phyloP scores from a whole-genome alignment of 1,139 yeast species.

The Taphrina flavorubra region DNA sequence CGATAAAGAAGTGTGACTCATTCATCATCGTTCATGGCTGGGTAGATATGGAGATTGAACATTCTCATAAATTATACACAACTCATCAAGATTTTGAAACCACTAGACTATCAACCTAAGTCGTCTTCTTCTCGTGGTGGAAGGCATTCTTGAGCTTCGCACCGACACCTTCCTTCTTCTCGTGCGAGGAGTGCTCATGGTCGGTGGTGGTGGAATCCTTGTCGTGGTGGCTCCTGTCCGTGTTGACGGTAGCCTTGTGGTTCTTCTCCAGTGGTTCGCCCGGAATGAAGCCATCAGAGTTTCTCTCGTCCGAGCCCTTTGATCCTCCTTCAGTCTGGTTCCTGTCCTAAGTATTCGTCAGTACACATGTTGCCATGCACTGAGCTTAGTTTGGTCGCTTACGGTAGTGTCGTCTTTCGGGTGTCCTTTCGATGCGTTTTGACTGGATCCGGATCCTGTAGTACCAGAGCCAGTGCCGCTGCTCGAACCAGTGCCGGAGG shows the following conservation, averaged over 20 bases:
- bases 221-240: neutral
- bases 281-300: conserved; percentile 26
- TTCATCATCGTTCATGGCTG: no score
- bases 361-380: neutral
- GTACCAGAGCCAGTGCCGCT: neutral
- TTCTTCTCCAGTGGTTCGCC: conserved; percentile 24
- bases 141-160: conserved; percentile 11
- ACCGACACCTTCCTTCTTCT: conserved; percentile 19
- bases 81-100: no score
- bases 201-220: neutral
- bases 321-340: neutral
- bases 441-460: no score
- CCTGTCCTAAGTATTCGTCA: neutral
- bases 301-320: conserved; percentile 8
- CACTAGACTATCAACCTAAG: neutral
- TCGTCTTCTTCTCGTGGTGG: conserved; percentile 17
- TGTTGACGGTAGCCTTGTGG: conserved; percentile 8
- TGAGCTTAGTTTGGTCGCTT: neutral
- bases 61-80: no score
- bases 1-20: no score
- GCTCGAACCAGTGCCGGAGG: neutral
- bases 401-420: conserved; percentile 2
- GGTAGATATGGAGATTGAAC: no score
- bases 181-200: neutral
- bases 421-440: neutral